Base-by-base conservation (phyloP, 106 monocot species). In the Apostasia shenzhenica region DNA sequence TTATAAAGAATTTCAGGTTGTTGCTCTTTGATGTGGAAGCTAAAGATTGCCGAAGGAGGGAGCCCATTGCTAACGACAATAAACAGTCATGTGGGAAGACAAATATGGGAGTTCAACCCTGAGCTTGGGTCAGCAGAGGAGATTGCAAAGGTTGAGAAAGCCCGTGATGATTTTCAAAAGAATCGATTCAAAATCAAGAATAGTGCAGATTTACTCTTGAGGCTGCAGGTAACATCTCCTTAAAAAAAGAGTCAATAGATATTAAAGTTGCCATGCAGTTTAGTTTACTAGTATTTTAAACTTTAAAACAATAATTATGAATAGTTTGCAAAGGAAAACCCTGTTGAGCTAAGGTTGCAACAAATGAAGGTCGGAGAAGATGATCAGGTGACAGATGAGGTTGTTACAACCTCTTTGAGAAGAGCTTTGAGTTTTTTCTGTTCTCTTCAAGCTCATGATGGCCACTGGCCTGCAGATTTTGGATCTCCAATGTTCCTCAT, bases 31-130 rank as follows among this genome's bases (percentile, higher is more conserved):
- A 83, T 83, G 83, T 83, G 83, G 83, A 79, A 69, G 72, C 79
- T 83, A 7, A 79, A 68, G 58, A 67, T 83, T 49, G 75, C 79
- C 7, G 72, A 79, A 38, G 76, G 79, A 1, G 67, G 69, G 1
- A 59, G 53, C 50, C 62, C 72, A 3, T 68, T 61, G 75, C 72
- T 79, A 1, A 73, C 57, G 50, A 73, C 73, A 11, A 49, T 38
- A 4, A 82, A 80, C 67, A 47, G 62, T 44, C 76, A 73, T 70
- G 67, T 70, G 3, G 84, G 84, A 38, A 65, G 84, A 41, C 80
- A 85, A 55, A 53, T 81, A 2, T 85, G 84, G 85, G 81, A 85
- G 75, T 85, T 81, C 46, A 81, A 85, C 53, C 67, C 77, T 1
- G 38, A 75, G 8, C 52, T 78, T 3, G 81, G 77, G 41, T 67